phyloP scores from a whole-genome alignment of 228 moss, liverwort and hornwort species.

The Sphagnum magellanicum region DNA sequence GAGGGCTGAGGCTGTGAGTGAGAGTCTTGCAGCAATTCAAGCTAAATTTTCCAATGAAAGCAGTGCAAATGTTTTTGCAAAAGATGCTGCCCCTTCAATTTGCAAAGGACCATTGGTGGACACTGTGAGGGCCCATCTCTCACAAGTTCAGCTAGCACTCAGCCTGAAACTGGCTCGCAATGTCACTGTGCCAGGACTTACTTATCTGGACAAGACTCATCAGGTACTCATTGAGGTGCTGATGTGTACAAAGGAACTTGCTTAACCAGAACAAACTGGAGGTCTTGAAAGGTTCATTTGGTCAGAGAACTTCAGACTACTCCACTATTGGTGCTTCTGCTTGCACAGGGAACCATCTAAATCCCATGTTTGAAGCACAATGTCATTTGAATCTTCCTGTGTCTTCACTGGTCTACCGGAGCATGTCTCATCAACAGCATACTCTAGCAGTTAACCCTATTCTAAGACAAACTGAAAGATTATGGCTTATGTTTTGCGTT shows the following conservation, averaged over 20 bases:
- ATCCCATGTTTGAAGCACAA: not conserved
- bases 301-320: not conserved
- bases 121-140: slow-evolving; percentile 35
- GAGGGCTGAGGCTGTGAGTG: slow-evolving; percentile 29
- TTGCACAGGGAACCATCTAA: not conserved
- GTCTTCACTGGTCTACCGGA: not conserved
- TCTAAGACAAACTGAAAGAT: not conserved
- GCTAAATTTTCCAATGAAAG: slow-evolving; percentile 21
- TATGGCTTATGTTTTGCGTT: not conserved
- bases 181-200: slow-evolving; percentile 8
- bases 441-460: not conserved
- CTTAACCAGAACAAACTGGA: not conserved
- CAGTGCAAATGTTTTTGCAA: slow-evolving; percentile 3
- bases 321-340: too few relatives aligned
- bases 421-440: too few relatives aligned
- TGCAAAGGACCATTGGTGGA: slow-evolving; percentile 33
- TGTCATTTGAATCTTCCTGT: not conserved
- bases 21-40: slow-evolving; percentile 30
- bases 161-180: slow-evolving; percentile 23
- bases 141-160: slow-evolving; percentile 27
- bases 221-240: not conserved
- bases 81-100: slow-evolving; percentile 14
- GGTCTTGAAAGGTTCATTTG: slow-evolving; percentile 2
- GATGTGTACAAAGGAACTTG: slow-evolving; percentile 1
- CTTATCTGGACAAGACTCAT: not conserved